Base-by-base conservation (phyloP, 1,139 yeast genomes). In the Sugiyamaella paludigena region DNA sequence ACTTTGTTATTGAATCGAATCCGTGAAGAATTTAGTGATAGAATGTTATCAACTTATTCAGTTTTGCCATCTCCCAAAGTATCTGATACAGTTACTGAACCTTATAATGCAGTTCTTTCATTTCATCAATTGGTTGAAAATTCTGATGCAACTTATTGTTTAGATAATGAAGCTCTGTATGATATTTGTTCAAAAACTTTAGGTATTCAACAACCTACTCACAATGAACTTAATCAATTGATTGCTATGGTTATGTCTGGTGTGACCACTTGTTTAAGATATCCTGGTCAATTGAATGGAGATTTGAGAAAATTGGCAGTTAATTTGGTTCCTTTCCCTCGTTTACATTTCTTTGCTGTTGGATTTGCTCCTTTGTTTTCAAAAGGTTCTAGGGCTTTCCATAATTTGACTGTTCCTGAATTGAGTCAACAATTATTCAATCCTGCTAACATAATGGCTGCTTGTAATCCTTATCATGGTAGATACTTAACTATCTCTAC, bases 251-350 rank as follows among this genome's bases (percentile, higher is more conserved):
- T 73, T 47, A 73, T 73, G 77, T 66, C 73, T 33, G 77, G 77
- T 37, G 74, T 73, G 47, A 73, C 77, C 47, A 73, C 77, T 19
- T 71, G 74, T 46, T 60, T 73, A 49, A 64, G 77, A 51, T 73
- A 70, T 66, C 77, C 77, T 30, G 76, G 77, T 44, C 76, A 73
- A 60, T 67, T 73, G 43, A 73, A 73, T 61, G 73, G 75, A 39
- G 77, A 73, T 53, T 62, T 73, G 55, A 68, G 77, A 46, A 73
- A 73, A 59, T 62, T 73, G 51, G 77, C 77, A 5, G 76, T 72
- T 49, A 73, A 73, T 63, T 60, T 73, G 60, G 74, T 73, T 39
- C 77, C 77, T 12, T 73, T 72, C 68, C 75, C 76, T 43, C 71
- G 77, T 45, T 64, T 73, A 43, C 77, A 73, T 60, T 73, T 73